Conservation (phyloP, 2,329 filamentous ascomycete genomes). For the Macroventuria anomochaeta region DNA sequence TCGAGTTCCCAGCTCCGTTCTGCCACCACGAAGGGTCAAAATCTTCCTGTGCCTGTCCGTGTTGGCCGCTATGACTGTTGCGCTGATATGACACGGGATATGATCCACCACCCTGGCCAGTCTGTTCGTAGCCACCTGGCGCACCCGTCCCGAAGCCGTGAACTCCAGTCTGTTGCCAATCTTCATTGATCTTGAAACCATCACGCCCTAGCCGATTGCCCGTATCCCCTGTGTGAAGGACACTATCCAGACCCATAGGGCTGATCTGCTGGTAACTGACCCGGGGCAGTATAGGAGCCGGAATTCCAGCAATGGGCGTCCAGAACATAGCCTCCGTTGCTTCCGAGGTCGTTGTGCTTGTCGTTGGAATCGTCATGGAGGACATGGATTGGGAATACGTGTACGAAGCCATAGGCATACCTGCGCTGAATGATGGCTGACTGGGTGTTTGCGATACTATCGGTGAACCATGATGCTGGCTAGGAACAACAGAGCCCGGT, state of each 20-base stretch:
- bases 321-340: constrained; percentile 37
- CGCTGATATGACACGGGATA: constrained; percentile 15
- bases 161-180: constrained; percentile 28
- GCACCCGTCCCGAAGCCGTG: constrained; percentile 18
- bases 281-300: constrained; percentile 46
- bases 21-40: constrained; percentile 17
- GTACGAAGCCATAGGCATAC: constrained; percentile 21
- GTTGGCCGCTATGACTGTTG: constrained; percentile 2
- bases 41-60: constrained; percentile 6
- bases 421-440: constrained; percentile 20
- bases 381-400: constrained; percentile 27
- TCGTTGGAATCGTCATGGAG: constrained; percentile 17
- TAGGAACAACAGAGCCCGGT: constrained; percentile 21
- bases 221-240: constrained; percentile 37
- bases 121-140: background rate
- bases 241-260: constrained; percentile 47
- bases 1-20: constrained; percentile 1
- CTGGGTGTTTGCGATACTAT: constrained; percentile 17
- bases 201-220: constrained; percentile 44
- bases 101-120: background rate
- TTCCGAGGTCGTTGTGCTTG: constrained; percentile 23
- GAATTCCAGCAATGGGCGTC: constrained; percentile 52
- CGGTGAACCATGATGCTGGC: constrained; percentile 26
- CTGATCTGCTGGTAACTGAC: constrained; percentile 34
- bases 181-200: constrained; percentile 44